Conservation (phyloP, 768 basidiomycete genomes). For the Filobasidium wieringae region DNA sequence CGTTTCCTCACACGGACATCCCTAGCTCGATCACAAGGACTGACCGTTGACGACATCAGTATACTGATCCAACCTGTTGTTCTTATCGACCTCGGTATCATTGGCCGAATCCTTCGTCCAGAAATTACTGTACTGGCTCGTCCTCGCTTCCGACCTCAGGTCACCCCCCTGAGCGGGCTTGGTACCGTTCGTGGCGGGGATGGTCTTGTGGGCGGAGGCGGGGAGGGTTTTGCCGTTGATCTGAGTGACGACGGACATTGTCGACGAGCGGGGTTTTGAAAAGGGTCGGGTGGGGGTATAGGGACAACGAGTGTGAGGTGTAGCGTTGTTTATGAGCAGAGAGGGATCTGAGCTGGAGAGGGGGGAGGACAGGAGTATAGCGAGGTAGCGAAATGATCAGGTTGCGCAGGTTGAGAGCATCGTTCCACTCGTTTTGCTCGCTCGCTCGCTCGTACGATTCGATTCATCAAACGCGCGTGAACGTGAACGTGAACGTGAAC, state of each 20-base stretch:
- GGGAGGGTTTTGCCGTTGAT: not conserved
- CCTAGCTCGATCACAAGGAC: constrained; percentile 17
- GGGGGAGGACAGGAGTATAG: not conserved
- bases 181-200: not conserved
- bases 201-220: not conserved
- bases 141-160: constrained; percentile 11
- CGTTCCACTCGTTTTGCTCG: not conserved
- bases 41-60: constrained; percentile 86
- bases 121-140: constrained; percentile 58
- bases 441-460: not conserved
- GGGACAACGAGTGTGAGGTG: not conserved
- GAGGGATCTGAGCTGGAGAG: no score
- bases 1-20: not conserved
- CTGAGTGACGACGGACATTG: not conserved
- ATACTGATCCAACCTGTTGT: constrained; percentile 67
- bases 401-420: not conserved
- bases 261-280: no score
- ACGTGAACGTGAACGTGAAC: no score
- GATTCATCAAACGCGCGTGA: no score
- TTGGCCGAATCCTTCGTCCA: constrained; percentile 73
- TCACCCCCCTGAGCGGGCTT: not conserved
- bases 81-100: constrained; percentile 55
- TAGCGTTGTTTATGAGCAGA: no score
- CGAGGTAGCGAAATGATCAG: not conserved
- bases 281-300: no score